Percentiles rank a stretch among this genome's conserved stretches.
Conservation (phyloP, 1,139 yeast genomes). For the Blastobotrys ciferrii region DNA sequence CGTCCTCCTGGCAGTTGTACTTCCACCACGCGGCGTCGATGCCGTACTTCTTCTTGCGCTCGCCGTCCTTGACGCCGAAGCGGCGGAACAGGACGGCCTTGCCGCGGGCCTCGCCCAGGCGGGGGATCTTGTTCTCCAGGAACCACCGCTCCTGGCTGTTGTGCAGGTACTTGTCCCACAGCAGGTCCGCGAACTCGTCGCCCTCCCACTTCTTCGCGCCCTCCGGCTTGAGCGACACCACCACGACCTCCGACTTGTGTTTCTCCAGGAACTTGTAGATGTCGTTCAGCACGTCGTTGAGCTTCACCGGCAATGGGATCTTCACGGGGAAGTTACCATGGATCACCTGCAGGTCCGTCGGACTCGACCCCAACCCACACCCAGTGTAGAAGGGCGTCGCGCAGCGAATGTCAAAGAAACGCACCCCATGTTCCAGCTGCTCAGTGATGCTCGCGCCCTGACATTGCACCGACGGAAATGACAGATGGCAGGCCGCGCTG, state of each 20-base stretch:
- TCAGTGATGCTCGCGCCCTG: slow-evolving; percentile 61
- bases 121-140: slow-evolving; percentile 56
- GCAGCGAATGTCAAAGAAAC: slow-evolving; percentile 68
- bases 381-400: slow-evolving; percentile 54
- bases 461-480: slow-evolving; percentile 77
- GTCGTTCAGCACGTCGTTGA: slow-evolving; percentile 50
- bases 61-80: slow-evolving; percentile 56
- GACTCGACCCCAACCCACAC: slow-evolving; percentile 31
- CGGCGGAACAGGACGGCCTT: slow-evolving; percentile 66
- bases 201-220: slow-evolving; percentile 63
- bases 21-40: slow-evolving; percentile 68
- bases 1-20: slow-evolving; percentile 65
- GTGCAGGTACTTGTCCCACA: slow-evolving; percentile 60
- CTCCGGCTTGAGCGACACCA: slow-evolving; percentile 73
- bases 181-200: slow-evolving; percentile 64
- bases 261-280: slow-evolving; percentile 55
- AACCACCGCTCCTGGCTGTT: slow-evolving; percentile 59
- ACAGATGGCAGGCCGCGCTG: slow-evolving; percentile 71
- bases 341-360: slow-evolving; percentile 60
- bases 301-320: slow-evolving; percentile 56
- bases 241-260: slow-evolving; percentile 58
- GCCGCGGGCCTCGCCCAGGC: slow-evolving; percentile 62
- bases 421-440: slow-evolving; percentile 69
- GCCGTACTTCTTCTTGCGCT: slow-evolving; percentile 47
- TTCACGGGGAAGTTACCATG: slow-evolving; percentile 78